Conservation (phyloP, 129 eudicot species). For the Centrapalus pauciflorus region DNA sequence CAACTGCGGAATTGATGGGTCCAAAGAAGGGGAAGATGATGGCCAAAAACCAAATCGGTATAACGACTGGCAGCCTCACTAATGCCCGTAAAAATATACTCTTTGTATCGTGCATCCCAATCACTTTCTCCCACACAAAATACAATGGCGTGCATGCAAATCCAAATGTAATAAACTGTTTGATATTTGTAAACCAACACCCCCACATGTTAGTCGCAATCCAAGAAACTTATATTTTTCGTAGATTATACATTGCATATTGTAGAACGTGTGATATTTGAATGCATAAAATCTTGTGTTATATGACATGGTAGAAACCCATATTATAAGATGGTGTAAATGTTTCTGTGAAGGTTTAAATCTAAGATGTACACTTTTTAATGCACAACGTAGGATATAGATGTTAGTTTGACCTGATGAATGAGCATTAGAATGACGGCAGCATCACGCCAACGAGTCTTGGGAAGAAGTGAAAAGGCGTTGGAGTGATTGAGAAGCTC, state of each 20-base stretch:
- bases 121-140: conserved; percentile 81
- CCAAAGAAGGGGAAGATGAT: conserved; percentile 87
- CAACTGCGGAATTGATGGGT: conserved; percentile 84
- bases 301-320: background rate
- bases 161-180: conserved; percentile 90
- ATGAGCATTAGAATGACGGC: conserved; percentile 84
- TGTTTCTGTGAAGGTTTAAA: too few relatives aligned
- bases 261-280: background rate
- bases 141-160: conserved; percentile 89
- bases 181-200: background rate
- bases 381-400: background rate
- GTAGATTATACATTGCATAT: background rate
- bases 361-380: background rate
- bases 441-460: conserved; percentile 59
- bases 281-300: background rate
- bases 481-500: conserved; percentile 67
- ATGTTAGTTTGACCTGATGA: conserved; percentile 51
- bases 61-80: conserved; percentile 76
- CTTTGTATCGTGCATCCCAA: conserved; percentile 70
- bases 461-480: conserved; percentile 77
- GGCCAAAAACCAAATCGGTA: conserved; percentile 87
- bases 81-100: conserved; percentile 64
- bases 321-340: too few relatives aligned
- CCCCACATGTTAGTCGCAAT: background rate
- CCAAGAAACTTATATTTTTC: background rate